These are phyloP conservation scores for Didymella lethalis DNA, from an alignment of 2,329 filamentous ascomycete genomes.

Conservation along the genomic window DNA sequence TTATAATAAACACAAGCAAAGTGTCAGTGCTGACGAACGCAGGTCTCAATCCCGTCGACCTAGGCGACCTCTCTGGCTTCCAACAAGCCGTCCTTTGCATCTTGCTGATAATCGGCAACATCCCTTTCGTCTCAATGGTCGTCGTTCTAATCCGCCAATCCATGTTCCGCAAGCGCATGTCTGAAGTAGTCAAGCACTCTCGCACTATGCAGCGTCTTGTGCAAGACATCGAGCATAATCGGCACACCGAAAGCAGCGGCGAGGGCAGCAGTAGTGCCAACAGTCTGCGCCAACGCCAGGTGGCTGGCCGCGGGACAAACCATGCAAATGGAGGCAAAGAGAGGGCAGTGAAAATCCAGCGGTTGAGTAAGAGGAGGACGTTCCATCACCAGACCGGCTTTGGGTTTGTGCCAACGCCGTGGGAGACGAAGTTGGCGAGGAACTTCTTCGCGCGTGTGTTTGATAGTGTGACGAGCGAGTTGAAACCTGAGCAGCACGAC, in stretches of 20 bases:
- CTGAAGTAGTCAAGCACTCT: slow-evolving; percentile 39
- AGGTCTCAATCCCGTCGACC: slow-evolving; percentile 40
- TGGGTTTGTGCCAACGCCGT: slow-evolving; percentile 42
- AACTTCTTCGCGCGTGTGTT: slow-evolving; percentile 34
- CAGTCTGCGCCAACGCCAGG: slow-evolving; percentile 16
- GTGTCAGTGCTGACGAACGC: background rate
- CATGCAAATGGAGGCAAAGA: background rate
- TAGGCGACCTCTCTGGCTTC: slow-evolving; percentile 36
- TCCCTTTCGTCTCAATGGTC: slow-evolving; percentile 42
- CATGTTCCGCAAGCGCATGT: slow-evolving; percentile 39
- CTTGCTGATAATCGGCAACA: slow-evolving; percentile 41
- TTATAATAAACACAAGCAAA: no score
- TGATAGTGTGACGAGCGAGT: slow-evolving; percentile 28
- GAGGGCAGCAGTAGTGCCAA: slow-evolving; percentile 14
- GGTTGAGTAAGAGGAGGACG: slow-evolving; percentile 27
- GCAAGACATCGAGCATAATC: slow-evolving; percentile 35
- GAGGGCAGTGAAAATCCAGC: slow-evolving; percentile 18
- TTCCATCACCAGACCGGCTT: slow-evolving; percentile 41
- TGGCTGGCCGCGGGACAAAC: slow-evolving; percentile 1
- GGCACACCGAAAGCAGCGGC: slow-evolving; percentile 14
- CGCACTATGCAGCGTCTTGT: slow-evolving; percentile 36
- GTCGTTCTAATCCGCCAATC: slow-evolving; percentile 39
- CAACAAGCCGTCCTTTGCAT: slow-evolving; percentile 41
- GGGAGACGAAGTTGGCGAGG: slow-evolving; percentile 38
- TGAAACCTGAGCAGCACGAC: slow-evolving; percentile 35